Evolutionary conservation across 225 moss, liverwort and hornwort genomes (phyloP), one percentile per base, ranked within the genome.

Genomic region (Polytrichum formosum): DNA sequence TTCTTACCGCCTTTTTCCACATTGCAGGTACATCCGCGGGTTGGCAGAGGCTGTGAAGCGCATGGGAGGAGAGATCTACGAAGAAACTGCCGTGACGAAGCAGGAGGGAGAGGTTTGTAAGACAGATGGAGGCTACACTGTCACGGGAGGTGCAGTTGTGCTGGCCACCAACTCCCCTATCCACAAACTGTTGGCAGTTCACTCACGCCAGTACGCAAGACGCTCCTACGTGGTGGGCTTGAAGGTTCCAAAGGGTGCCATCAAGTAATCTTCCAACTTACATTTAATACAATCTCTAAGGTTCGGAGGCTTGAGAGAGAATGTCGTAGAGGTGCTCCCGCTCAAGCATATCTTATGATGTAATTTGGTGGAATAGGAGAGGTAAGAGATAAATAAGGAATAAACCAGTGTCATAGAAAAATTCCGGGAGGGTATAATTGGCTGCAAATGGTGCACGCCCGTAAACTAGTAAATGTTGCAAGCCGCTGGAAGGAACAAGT

Each of bases 151-250:
- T n/a, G 82, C 78, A 54, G 30, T 82, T 18, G 78, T 85, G 6
- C 64, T 82, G 8, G 78, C 85, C 55, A 85, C 81, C 64, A 82
- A 79, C 70, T 76, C 81, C 23, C 78, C 74, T 4, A 76, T 82
- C 61, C 78, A 85, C 65, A 71, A 65, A 28, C 54, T 22, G 33
- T 16, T 55, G 28, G 64, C 75, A 63, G 23, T 85, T 5, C 84
- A 78, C 20, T 81, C 76, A 1, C 61, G 78, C 18, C 78, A 85
- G 22, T 73, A 4, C 28, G 81, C 78, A 26, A 68, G 59, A 55
- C 72, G 78, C 53, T 29, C 75, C 3, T 81, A 85, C 29, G 84
- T 78, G 7, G 9, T 85, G n/a, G 81, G 81, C 22, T 66, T 85
- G 29, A 71, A 9, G 78, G 78, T 79, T 25, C 75, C 75, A 6